Conservation (phyloP, 75 land plant species). For the Selaginella moellendorffii region DNA sequence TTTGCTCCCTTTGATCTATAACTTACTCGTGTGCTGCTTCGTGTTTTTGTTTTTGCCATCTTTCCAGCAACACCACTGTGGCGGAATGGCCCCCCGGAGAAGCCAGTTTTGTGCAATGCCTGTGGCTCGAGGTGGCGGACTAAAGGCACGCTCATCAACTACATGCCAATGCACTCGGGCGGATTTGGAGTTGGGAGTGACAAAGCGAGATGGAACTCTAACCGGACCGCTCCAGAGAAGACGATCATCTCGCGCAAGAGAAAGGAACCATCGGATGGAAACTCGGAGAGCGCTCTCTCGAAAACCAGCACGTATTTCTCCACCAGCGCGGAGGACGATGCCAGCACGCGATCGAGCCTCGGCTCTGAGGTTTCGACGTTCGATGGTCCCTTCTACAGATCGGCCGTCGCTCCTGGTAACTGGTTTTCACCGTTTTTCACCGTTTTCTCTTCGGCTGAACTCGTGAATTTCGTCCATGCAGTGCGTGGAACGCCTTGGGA, state of each 20-base stretch:
- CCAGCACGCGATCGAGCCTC: constrained; percentile 65
- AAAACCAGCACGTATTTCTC: constrained; percentile 2
- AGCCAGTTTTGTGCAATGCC: constrained; percentile 97
- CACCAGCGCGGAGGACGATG: constrained; percentile 38
- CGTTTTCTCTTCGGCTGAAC: no score
- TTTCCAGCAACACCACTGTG: constrained; percentile 87
- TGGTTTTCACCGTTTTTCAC: no score
- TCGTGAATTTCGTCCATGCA: no score
- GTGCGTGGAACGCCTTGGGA: constrained; percentile 21
- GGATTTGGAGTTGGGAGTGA: constrained; percentile 17
- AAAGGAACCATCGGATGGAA: constrained; percentile 36
- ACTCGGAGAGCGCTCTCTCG: background rate
- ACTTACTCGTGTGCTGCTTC: no score
- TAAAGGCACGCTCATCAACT: constrained; percentile 87
- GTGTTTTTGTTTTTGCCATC: background rate
- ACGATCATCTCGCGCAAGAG: constrained; percentile 31
- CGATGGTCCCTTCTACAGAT: constrained; percentile 35
- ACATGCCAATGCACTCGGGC: constrained; percentile 85
- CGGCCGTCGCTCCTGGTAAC: no score
- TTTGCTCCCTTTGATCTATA: no score
- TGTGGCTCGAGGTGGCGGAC: constrained; percentile 99
- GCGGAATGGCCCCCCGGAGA: constrained; percentile 98
- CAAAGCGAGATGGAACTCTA: background rate
- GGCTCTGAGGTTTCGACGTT: constrained; percentile 73
- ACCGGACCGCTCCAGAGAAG: no score